Conservation (phyloP, 2,329 filamentous ascomycete species). For the Calonectria ilicicola region DNA sequence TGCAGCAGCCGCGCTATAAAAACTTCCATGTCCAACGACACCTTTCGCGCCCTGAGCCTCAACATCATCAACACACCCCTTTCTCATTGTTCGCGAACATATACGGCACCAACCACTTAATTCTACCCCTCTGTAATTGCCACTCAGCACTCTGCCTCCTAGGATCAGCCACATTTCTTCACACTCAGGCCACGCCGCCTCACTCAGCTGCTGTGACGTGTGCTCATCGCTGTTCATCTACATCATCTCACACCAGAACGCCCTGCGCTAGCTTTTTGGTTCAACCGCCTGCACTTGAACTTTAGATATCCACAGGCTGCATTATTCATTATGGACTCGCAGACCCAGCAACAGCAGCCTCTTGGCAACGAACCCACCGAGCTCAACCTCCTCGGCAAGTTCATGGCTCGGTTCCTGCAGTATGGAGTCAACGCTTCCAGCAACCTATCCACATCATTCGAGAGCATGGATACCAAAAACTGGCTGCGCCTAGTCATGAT, state of each 20-base stretch:
- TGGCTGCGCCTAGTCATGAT: conserved; percentile 79
- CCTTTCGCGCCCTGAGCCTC: conserved; percentile 25
- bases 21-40: conserved; percentile 34
- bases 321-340: conserved; percentile 36
- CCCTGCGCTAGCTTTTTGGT: not conserved
- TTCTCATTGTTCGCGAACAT: not conserved
- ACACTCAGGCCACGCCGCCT: conserved; percentile 3
- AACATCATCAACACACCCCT: not conserved
- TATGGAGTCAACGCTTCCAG: conserved; percentile 54
- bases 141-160: conserved; percentile 7
- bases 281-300: not conserved
- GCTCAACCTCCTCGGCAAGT: conserved; percentile 50
- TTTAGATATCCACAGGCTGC: not conserved
- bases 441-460: conserved; percentile 64
- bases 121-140: not conserved
- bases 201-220: conserved; percentile 11
- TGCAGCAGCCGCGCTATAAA: conserved; percentile 40
- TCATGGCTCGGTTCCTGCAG: conserved; percentile 47
- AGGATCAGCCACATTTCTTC: not conserved
- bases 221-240: not conserved
- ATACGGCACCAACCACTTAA: not conserved
- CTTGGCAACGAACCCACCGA: conserved; percentile 40
- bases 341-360: conserved; percentile 42
- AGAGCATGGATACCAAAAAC: conserved; percentile 62
- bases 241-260: not conserved